Conservation (phyloP, 1,284 basidiomycete genomes). For the Meira nashicola region DNA sequence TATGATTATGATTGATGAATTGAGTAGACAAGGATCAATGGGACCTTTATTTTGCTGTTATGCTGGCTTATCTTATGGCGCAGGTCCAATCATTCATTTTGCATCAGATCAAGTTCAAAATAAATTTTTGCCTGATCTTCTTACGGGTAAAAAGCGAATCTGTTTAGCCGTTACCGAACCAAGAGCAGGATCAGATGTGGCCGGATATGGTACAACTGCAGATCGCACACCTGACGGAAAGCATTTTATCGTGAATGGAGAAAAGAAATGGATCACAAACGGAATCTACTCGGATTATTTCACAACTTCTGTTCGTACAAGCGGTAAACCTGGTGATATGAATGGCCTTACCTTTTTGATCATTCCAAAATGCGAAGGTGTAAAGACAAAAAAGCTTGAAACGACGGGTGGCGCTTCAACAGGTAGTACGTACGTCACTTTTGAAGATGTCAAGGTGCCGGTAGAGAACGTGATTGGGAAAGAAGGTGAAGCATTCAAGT, state of each 20-base stretch:
- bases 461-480: constrained; percentile 53
- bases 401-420: constrained; percentile 43
- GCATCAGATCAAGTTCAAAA: constrained; percentile 31
- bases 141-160: constrained; percentile 34
- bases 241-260: constrained; percentile 53
- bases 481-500: constrained; percentile 34
- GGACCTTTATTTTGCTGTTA: too few relatives aligned
- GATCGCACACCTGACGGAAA: constrained; percentile 46
- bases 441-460: constrained; percentile 51
- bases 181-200: constrained; percentile 52
- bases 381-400: constrained; percentile 45
- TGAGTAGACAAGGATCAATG: constrained; percentile 27
- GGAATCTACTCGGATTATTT: constrained; percentile 49
- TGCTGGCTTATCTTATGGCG: constrained; percentile 24
- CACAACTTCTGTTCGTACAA: constrained; percentile 53
- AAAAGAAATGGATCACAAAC: constrained; percentile 52
- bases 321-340: constrained; percentile 52
- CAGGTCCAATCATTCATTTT: constrained; percentile 39
- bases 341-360: constrained; percentile 51
- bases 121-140: constrained; percentile 32
- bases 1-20: constrained; percentile 40
- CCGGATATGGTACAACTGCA: constrained; percentile 46
- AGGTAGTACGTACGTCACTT: constrained; percentile 52
- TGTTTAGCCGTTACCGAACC: constrained; percentile 46
- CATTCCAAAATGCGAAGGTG: constrained; percentile 38